phyloP scores from a whole-genome alignment of 495 filamentous ascomycete genomes.

The Hypomontagnella monticulosa region DNA sequence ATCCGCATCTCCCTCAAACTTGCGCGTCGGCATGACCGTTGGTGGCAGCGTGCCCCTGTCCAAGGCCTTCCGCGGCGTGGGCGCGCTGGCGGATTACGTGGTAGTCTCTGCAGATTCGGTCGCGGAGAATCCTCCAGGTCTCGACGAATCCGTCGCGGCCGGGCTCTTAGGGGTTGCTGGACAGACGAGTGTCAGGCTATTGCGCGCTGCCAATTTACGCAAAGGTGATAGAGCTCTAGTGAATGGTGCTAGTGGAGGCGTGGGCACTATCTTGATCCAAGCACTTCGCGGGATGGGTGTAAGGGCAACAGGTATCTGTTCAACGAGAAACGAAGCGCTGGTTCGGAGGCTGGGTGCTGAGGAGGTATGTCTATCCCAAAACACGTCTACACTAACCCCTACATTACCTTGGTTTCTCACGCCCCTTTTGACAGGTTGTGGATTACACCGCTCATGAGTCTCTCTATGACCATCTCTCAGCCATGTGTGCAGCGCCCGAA shows the following conservation, averaged over 20 bases:
- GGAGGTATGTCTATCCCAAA: neutral
- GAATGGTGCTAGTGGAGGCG: conserved; percentile 36
- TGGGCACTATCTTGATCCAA: conserved; percentile 29
- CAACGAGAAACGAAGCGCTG: conserved; percentile 26
- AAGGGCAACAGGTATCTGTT: conserved; percentile 33
- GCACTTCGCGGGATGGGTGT: conserved; percentile 29
- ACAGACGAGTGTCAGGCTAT: conserved; percentile 23
- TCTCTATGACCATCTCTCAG: neutral
- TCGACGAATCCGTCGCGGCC: conserved; percentile 28
- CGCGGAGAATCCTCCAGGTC: conserved; percentile 27
- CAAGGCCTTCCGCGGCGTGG: conserved; percentile 17
- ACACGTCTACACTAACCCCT: no score
- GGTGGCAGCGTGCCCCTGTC: conserved; percentile 18
- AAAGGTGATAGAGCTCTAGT: conserved; percentile 21
- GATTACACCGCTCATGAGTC: no score
- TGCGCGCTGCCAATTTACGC: conserved; percentile 21
- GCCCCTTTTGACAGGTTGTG: no score
- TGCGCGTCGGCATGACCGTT: conserved; percentile 24
- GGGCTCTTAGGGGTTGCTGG: conserved; percentile 37
- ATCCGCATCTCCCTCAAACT: neutral
- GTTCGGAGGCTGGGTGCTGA: conserved; percentile 38
- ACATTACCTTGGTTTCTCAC: no score
- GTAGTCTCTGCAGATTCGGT: conserved; percentile 31
- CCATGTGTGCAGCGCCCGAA: neutral
- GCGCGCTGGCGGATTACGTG: conserved; percentile 32